Evolutionary conservation across 2,329 filamentous ascomycete species (phyloP).

Genomic region (Fusarium oxysporum): DNA sequence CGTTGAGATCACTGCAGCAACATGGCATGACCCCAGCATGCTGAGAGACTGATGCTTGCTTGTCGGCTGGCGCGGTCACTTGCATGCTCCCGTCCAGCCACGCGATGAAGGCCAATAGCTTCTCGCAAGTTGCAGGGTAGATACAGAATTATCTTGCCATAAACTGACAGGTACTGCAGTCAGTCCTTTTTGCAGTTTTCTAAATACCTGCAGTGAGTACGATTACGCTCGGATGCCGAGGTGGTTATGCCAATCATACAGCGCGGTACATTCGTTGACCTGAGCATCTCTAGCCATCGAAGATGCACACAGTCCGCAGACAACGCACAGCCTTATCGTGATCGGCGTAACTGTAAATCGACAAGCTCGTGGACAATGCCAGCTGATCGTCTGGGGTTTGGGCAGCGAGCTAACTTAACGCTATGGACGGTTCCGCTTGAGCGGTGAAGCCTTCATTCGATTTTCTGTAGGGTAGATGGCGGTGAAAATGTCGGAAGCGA

Average conservation of each 20-base stretch:
- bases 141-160: slow-evolving; percentile 27
- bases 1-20: slow-evolving; percentile 36
- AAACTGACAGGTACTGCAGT: slow-evolving; percentile 13
- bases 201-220: slow-evolving; percentile 8
- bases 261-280: slow-evolving; percentile 23
- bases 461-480: slow-evolving; percentile 43
- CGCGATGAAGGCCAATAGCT: slow-evolving; percentile 29
- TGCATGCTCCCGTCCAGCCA: slow-evolving; percentile 26
- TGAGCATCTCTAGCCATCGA: slow-evolving; percentile 25
- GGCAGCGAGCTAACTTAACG: slow-evolving; percentile 36
- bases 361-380: slow-evolving; percentile 33
- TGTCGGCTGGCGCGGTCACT: slow-evolving; percentile 30
- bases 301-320: slow-evolving; percentile 11
- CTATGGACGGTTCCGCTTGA: slow-evolving; percentile 33
- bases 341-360: slow-evolving; percentile 19
- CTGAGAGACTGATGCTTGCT: slow-evolving; percentile 15
- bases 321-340: slow-evolving; percentile 21
- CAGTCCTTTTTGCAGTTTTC: background rate
- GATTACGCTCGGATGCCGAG: slow-evolving; percentile 13
- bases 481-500: slow-evolving; percentile 38
- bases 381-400: slow-evolving; percentile 42
- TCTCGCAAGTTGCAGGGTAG: slow-evolving; percentile 24
- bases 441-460: slow-evolving; percentile 40
- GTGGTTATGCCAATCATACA: slow-evolving; percentile 5
- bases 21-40: slow-evolving; percentile 37